A percentile compares a stretch with the other conserved stretches of the same genome.
These are phyloP conservation scores for Heliamphora pulchella DNA, from an alignment of 179 eudicot species.

Conservation along the genomic window DNA sequence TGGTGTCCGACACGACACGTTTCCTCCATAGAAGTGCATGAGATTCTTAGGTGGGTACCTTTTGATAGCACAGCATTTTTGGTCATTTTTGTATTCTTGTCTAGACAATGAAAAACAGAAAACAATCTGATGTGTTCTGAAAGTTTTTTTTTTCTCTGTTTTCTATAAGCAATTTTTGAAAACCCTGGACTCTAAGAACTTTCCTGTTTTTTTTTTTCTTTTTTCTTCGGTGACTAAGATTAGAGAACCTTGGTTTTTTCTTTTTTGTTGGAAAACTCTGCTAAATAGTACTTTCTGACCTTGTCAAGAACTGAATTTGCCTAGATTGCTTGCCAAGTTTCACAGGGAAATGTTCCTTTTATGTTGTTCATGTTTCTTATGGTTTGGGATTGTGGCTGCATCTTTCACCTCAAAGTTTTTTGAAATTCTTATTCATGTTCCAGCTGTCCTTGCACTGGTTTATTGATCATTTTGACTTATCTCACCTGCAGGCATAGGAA, in stretches of 20 bases:
- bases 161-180: no score
- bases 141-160: neutral
- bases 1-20: no score
- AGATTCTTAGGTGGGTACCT: no score
- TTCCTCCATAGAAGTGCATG: no score
- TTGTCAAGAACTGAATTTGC: neutral
- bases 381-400: neutral
- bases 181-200: no score
- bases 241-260: no score
- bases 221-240: no score
- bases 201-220: neutral
- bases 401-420: neutral
- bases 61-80: no score
- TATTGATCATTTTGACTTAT: neutral
- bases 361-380: neutral
- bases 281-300: neutral
- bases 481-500: neutral
- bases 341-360: neutral
- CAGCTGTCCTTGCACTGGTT: neutral
- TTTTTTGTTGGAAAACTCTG: neutral
- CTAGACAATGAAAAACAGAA: conserved; percentile 3
- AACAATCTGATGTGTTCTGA: neutral
- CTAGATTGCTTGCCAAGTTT: neutral
- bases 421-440: neutral
- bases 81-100: no score